Evolutionary conservation across 148 eudicot species (phyloP), one percentile per base, ranked within the genome.

Genomic region (Spergularia marina): DNA sequence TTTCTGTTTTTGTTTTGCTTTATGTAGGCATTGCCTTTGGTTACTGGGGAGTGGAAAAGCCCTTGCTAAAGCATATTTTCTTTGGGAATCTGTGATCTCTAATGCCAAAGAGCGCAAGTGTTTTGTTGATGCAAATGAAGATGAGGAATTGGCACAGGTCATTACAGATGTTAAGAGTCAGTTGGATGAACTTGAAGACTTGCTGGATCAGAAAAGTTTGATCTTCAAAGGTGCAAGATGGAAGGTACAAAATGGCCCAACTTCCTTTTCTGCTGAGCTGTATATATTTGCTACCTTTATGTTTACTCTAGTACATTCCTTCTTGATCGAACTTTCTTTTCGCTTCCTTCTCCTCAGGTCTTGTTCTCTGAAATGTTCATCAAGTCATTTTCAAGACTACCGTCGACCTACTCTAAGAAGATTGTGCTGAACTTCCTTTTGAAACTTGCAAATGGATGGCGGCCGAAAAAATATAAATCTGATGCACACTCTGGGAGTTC

Each of bases 1-100:
- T 44, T 6, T 10, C 11, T 65, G 0, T 36, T 36, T 72, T 4
- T 34, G 16, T 79, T 69, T 58, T 74, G 34, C 23, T 16, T 8
- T 2, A 12, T 2, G 18, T 39, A 91, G 96, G 69, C 85, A 86
- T 40, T 87, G 90, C 56, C 83, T 91, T 0, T 86, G 91, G 97
- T 76, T 91, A 14, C 39, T 91, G 14, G 97, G 97, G 16, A 77
- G 78, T 58, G 87, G 25, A n/a, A 60, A 67, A 30, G 74, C 86
- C 7, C 79, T 89, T 14, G 49, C 16, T 12, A 78, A 71, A 4
- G 78, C 74, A 52, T 69, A 60, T 11, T 65, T 75, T 0, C 40
- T 89, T 17, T 91, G 97, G 93, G 39, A 68, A 66, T 68, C 64
- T 8, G 41, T 89, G 25, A 65, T 91, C 16, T 10, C 17, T n/a